phyloP scores from a whole-genome alignment of 257 asterid species.

The Jacaranda mimosifolia region DNA sequence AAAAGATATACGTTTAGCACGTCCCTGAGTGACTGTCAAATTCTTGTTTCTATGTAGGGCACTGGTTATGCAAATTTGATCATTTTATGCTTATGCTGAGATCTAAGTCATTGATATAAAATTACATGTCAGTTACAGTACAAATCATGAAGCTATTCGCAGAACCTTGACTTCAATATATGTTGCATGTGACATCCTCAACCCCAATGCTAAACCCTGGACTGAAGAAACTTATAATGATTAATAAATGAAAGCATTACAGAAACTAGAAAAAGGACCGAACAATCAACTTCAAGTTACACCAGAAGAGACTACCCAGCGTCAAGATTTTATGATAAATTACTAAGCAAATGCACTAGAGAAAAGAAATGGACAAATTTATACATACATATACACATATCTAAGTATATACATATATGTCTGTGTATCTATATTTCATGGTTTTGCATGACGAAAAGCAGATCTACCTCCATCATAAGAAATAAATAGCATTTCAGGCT shows the following conservation, averaged over 20 bases:
- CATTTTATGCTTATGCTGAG: slow-evolving; percentile 3
- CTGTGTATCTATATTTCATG: neutral
- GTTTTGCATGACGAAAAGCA: slow-evolving; percentile 19
- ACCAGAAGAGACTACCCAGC: slow-evolving; percentile 4
- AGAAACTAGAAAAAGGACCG: neutral
- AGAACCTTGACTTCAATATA: slow-evolving; percentile 13
- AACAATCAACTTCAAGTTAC: neutral
- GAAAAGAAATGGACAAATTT: slow-evolving; percentile 3
- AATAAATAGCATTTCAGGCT: slow-evolving; percentile 1
- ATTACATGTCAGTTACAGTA: neutral
- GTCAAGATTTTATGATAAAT: slow-evolving; percentile 10
- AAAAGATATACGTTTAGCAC: neutral
- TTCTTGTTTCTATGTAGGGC: slow-evolving; percentile 15
- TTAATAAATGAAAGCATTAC: slow-evolving; percentile 20
- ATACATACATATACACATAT: neutral
- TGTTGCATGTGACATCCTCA: neutral
- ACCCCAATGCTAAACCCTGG: slow-evolving; percentile 11
- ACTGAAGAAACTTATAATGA: slow-evolving; percentile 12
- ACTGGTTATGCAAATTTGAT: neutral
- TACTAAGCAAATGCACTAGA: neutral
- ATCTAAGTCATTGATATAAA: neutral
- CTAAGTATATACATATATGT: neutral
- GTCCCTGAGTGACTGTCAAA: slow-evolving; percentile 6
- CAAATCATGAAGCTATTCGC: slow-evolving; percentile 9
- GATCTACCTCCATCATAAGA: slow-evolving; percentile 32